Percentiles rank a stretch among this genome's conserved stretches.
phyloP scores from a whole-genome alignment of 1,284 basidiomycete species.

The Xerocomus cyaneibrunnescens region DNA sequence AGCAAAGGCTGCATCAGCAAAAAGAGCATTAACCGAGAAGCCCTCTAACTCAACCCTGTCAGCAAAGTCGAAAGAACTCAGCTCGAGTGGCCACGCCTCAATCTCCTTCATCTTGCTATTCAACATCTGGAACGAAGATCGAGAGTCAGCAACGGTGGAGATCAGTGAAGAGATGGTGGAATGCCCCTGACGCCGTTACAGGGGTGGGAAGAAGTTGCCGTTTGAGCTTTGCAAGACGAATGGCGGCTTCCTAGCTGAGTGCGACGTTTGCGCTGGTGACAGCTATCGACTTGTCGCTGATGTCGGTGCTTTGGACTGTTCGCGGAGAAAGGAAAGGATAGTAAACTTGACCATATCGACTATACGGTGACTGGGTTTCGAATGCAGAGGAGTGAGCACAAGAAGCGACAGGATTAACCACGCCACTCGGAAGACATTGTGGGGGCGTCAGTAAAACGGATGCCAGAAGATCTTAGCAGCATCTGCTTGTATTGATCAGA shows the following conservation, averaged over 20 bases:
- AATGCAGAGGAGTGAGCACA: too few relatives aligned
- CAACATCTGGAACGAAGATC: conserved; percentile 18
- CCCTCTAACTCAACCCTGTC: conserved; percentile 23
- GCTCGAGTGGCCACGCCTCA: conserved; percentile 27
- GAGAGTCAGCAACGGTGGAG: not conserved
- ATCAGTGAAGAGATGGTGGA: conserved; percentile 5
- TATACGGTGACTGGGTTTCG: too few relatives aligned
- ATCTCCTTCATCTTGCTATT: conserved; percentile 22
- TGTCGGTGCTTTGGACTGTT: conserved; percentile 28
- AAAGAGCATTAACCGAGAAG: conserved; percentile 22
- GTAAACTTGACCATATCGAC: conserved; percentile 26
- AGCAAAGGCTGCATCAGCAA: conserved; percentile 28
- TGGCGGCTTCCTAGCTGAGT: conserved; percentile 36
- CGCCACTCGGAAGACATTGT: too few relatives aligned
- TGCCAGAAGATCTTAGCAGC: too few relatives aligned
- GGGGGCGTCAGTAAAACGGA: too few relatives aligned
- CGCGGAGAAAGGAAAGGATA: conserved; percentile 16
- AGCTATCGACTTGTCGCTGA: conserved; percentile 33
- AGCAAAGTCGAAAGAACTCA: conserved; percentile 34
- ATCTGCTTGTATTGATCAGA: too few relatives aligned
- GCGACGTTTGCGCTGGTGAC: conserved; percentile 36
- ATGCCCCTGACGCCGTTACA: conserved; percentile 27
- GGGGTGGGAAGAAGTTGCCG: conserved; percentile 31
- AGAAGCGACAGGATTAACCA: too few relatives aligned
- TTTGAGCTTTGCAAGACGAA: conserved; percentile 29